Base-by-base conservation (phyloP, 257 asterid species). In the Thymus quinquecostatus region DNA sequence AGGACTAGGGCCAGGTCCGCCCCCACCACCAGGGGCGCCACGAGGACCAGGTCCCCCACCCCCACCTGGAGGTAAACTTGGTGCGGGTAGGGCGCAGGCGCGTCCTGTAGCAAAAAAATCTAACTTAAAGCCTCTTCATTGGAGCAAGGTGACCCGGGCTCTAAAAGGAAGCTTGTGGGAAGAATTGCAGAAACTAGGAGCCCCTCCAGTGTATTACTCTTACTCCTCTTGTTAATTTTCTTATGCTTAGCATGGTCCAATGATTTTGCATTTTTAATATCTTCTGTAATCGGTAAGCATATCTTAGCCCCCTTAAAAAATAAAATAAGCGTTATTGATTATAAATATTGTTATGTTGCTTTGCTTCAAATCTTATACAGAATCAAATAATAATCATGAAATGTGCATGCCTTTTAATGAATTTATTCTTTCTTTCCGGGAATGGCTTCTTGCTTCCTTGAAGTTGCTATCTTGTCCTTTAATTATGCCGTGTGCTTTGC, bases 131-230 rank as follows among this genome's bases (percentile, higher is more conserved):
- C 99, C 99, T 47, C 85, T 95, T 79, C 96, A 95, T 60, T 92
- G 99, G 99, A 90, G 96, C 84, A 95, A 95, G 86, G 97, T 95
- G 79, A 88, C 98, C 44, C 87, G 97, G 79, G 96, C 89, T 77
- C n/a, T 95, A 68, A 95, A 95, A 82, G 99, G 99, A 77, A 95
- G 99, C 88, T 85, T 95, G 73, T 95, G 99, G 99, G 99, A 90
- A 64, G 99, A 95, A 82, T 77, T 95, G 81, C 97, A 92, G 85
- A 90, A 86, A 71, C 78, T 70, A 28, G 99, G 96, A 64, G 96
- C 84, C 21, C 88, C 96, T 83, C 97, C 79, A 84, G 80, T 76
- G 99, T 95, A 92, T 61, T 74, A 69, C 72, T 74, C 82, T 75
- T 75, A 73, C 82, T 82, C 72, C 79, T 36, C 64, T 69, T 40